Conservation (phyloP, 2,329 filamentous ascomycete species). For the Hyphodiscus sp. region DNA sequence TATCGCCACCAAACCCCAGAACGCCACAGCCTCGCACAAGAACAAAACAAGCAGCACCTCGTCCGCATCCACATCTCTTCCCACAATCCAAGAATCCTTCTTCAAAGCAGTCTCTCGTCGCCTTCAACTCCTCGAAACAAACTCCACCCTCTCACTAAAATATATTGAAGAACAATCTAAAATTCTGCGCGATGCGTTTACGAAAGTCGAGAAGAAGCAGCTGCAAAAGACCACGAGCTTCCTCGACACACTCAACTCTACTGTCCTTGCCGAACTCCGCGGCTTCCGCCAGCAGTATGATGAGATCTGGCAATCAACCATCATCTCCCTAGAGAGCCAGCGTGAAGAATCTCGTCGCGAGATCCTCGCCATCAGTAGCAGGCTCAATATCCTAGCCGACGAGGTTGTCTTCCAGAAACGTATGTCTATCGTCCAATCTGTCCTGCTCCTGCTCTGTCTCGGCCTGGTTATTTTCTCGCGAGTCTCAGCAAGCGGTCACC, state of each 20-base stretch:
- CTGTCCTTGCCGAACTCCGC: constrained; percentile 74
- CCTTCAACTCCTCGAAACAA: constrained; percentile 82
- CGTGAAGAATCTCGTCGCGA: constrained; percentile 78
- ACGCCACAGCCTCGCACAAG: constrained; percentile 15
- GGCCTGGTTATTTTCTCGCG: constrained; percentile 78
- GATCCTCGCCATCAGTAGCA: constrained; percentile 70
- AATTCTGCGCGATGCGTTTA: constrained; percentile 80
- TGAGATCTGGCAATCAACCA: constrained; percentile 92
- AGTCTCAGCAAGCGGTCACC: constrained; percentile 34
- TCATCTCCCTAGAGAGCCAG: constrained; percentile 84
- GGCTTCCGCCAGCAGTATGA: constrained; percentile 82
- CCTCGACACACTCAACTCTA: constrained; percentile 77
- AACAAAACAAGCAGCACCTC: constrained; percentile 32
- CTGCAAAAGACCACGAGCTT: constrained; percentile 77
- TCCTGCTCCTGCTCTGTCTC: constrained; percentile 80
- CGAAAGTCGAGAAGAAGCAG: constrained; percentile 81
- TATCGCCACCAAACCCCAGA: constrained; percentile 13
- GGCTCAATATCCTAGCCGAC: constrained; percentile 86
- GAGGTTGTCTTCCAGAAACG: constrained; percentile 83
- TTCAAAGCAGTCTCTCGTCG: constrained; percentile 96
- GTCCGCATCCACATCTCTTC: constrained; percentile 49
- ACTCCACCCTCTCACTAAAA: constrained; percentile 84
- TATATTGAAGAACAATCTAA: constrained; percentile 96
- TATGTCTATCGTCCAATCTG: constrained; percentile 87
- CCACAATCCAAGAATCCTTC: constrained; percentile 93